Evolutionary conservation across 2,329 filamentous ascomycete genomes (phyloP).

Genomic region (Colletotrichum brevisporum): DNA sequence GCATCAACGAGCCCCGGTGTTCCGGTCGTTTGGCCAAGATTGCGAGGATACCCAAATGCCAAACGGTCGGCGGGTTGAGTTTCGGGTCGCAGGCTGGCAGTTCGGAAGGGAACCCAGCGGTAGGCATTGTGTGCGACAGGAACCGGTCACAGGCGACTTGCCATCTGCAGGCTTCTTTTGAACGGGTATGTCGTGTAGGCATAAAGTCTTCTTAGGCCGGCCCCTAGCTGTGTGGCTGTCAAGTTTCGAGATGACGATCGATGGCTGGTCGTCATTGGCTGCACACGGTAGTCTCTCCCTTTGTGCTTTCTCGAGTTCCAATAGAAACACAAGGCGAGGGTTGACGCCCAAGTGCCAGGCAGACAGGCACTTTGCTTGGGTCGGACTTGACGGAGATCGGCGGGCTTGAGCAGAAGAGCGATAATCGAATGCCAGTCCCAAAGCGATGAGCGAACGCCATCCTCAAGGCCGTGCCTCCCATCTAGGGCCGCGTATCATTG

Average conservation of each 20-base stretch:
- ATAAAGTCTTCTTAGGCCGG: slow-evolving; percentile 1
- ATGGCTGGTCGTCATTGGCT: slow-evolving; percentile 15
- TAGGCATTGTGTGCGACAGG: slow-evolving; percentile 1
- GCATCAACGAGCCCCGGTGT: slow-evolving; percentile 1
- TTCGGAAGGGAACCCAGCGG: background rate
- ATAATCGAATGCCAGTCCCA: slow-evolving; percentile 1
- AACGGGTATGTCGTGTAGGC: slow-evolving; percentile 7
- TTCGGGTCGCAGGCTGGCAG: slow-evolving; percentile 16
- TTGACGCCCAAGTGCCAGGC: background rate
- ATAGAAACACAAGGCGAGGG: background rate
- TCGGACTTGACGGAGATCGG: background rate
- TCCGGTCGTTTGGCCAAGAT: slow-evolving; percentile 6
- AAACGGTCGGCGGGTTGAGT: slow-evolving; percentile 10
- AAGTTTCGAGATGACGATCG: slow-evolving; percentile 16
- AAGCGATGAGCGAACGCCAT: slow-evolving; percentile 6
- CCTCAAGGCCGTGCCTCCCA: slow-evolving; percentile 1
- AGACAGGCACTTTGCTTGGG: slow-evolving; percentile 8
- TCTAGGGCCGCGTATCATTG: no score
- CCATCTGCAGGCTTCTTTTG: background rate
- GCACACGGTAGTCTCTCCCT: background rate
- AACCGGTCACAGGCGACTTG: background rate
- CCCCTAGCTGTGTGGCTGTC: slow-evolving; percentile 10
- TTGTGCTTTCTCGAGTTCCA: background rate
- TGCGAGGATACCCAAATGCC: slow-evolving; percentile 10
- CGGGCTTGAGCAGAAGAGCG: background rate